A percentile compares a stretch with the other conserved stretches of the same genome.
These are phyloP conservation scores for Dendrobium huoshanense DNA, from an alignment of 106 monocot genomes.

Conservation along the genomic window DNA sequence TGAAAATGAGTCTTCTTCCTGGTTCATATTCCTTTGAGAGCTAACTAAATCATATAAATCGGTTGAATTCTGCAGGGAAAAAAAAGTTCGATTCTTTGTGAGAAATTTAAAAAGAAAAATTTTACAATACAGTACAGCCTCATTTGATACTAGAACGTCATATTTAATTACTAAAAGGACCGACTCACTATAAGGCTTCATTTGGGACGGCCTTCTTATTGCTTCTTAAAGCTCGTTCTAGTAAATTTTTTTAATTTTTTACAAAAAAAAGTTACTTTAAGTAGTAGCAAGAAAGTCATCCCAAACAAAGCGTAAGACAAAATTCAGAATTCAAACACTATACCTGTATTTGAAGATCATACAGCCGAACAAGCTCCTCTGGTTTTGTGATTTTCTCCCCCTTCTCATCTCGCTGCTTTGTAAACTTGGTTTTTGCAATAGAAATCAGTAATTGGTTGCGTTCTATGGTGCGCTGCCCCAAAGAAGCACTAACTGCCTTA, in stretches of 20 bases:
- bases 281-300: too few species aligned
- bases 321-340: neutral
- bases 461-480: conserved; percentile 95
- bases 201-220: too few species aligned
- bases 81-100: neutral
- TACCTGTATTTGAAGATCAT: conserved; percentile 97
- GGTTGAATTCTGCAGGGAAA: conserved; percentile 60
- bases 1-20: conserved; percentile 66
- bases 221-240: too few species aligned
- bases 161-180: conserved; percentile 2
- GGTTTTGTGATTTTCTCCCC: conserved; percentile 82
- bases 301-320: too few species aligned
- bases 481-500: conserved; percentile 90
- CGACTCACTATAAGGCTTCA: neutral
- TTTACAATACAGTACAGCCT: neutral
- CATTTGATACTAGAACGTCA: neutral
- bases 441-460: conserved; percentile 71
- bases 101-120: conserved; percentile 1
- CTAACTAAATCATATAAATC: conserved; percentile 95
- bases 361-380: conserved; percentile 95
- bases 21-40: conserved; percentile 80
- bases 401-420: conserved; percentile 71
- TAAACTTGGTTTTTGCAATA: conserved; percentile 82
- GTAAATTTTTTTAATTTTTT: too few species aligned
- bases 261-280: too few species aligned